Base-by-base conservation (phyloP, 202 grass and related monocot species). In the Bolboschoenoplectus hybrid region DNA sequence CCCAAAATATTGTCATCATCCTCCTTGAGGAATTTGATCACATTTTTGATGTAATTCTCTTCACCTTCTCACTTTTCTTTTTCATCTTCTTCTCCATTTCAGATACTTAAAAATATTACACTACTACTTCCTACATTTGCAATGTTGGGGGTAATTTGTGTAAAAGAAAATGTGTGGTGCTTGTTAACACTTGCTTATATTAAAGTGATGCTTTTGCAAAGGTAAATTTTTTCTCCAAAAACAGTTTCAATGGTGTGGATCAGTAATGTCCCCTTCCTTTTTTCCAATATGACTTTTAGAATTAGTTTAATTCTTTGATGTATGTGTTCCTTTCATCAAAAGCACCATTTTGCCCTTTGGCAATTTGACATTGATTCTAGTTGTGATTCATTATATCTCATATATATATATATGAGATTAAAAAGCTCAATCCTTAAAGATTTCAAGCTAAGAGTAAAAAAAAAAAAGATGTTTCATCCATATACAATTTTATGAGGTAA, bases 1-100 rank as follows among this genome's bases (percentile, higher is more conserved):
- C 93, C 78, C 97, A 99, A 89, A 93, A 91, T 85, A 96, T 99
- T 87, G 85, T 99, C 87, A 97, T 96, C 76, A 91, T 94, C 88
- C 90, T 99, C 70, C 92, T 99, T 73, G 97, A 99, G 83, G 93
- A 99, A 86, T 94, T 92, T 84, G 93, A 97, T 83, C 88, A 80
- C 65, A 91, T 99, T 90, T 99, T 99, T 86, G 93, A 97, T 96
- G 97, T 99, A 90, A 84, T 74, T 79, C 44, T 85, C 74, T 50
- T 88, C 85, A 79, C 34, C 67, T 53, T 80, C 46, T 34, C 62
- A 76, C 68, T 69, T 76, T 84, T 67, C 14, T 69, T 86, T 69
- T 67, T 81, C 36, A 35, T n/a, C 2, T 58, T 51, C 14, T 58
- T 74, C 1, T 68, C 35, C 52, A n/a, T 50, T 58, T 52, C 11